A percentile compares a stretch with the other conserved stretches of the same genome.
Conservation (phyloP, 169 alveolate genomes). For the Plasmodium blacklocki region DNA sequence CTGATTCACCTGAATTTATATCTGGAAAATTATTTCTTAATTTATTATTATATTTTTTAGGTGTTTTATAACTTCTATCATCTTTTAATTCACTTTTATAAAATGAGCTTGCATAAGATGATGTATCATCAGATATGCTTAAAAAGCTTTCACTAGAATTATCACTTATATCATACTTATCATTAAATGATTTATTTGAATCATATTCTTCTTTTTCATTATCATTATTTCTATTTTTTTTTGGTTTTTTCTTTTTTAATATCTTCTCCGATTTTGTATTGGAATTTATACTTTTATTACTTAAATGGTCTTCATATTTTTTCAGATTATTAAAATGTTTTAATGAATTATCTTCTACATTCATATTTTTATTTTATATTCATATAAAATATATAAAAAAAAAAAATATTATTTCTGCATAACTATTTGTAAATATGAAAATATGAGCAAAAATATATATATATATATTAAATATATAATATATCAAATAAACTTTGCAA, state of each 20-base stretch:
- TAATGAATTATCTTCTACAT: conserved; percentile 54
- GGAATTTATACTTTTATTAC: conserved; percentile 1
- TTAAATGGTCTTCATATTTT: conserved; percentile 43
- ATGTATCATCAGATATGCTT: conserved; percentile 50
- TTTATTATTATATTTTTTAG: not conserved
- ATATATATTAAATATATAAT: too few relatives aligned
- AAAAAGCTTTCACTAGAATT: conserved; percentile 54
- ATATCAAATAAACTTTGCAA: too few relatives aligned
- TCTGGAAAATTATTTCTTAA: not conserved
- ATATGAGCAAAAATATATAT: too few relatives aligned
- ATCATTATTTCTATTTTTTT: conserved; percentile 1
- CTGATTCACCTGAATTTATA: conserved; percentile 12
- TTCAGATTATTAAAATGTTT: conserved; percentile 11
- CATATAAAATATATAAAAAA: too few relatives aligned
- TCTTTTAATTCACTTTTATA: conserved; percentile 25
- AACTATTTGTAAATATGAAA: too few relatives aligned
- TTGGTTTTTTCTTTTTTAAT: conserved; percentile 4
- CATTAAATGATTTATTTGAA: not conserved
- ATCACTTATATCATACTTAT: not conserved
- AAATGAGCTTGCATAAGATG: conserved; percentile 43
- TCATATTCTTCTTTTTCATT: not conserved
- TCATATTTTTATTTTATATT: conserved; percentile 12
- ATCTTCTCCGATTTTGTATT: conserved; percentile 5
- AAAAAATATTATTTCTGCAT: too few relatives aligned
- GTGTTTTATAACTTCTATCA: conserved; percentile 18